Evolutionary conservation across 2,329 filamentous ascomycete species (phyloP).

Genomic region (Cytospora mali): DNA sequence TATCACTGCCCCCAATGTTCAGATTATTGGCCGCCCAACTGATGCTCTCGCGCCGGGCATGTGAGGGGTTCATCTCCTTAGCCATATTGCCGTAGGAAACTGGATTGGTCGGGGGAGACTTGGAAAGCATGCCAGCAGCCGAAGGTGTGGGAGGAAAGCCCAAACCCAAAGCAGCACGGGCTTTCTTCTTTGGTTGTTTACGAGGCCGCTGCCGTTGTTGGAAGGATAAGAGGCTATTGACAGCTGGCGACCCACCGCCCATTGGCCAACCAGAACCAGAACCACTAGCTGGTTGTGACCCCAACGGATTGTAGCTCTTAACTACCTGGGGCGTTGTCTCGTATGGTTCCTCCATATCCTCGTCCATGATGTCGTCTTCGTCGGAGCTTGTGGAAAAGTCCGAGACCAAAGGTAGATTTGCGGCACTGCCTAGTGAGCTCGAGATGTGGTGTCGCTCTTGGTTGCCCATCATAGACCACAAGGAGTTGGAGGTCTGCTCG

Average conservation of each 20-base stretch:
- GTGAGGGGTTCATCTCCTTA: conserved; percentile 42
- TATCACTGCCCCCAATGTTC: conserved; percentile 80
- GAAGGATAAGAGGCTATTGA: conserved; percentile 81
- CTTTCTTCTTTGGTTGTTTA: conserved; percentile 62
- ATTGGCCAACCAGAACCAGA: conserved; percentile 40
- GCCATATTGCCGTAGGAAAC: conserved; percentile 36
- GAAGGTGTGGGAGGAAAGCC: conserved; percentile 50
- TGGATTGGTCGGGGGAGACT: conserved; percentile 67
- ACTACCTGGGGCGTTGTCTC: conserved; percentile 79
- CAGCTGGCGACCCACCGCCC: conserved; percentile 67
- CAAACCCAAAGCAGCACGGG: conserved; percentile 51
- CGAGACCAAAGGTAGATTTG: conserved; percentile 69
- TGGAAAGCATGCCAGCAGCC: conserved; percentile 53
- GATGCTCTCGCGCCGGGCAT: conserved; percentile 80
- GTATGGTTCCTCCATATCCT: conserved; percentile 78
- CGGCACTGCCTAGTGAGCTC: conserved; percentile 74
- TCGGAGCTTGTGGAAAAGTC: conserved; percentile 75
- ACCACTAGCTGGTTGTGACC: conserved; percentile 16
- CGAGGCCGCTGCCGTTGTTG: conserved; percentile 73
- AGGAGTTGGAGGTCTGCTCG: conserved; percentile 69
- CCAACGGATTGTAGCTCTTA: conserved; percentile 51
- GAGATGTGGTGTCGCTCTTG: conserved; percentile 73
- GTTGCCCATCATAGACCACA: conserved; percentile 72
- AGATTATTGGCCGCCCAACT: conserved; percentile 89
- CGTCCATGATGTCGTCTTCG: conserved; percentile 71